Evolutionary conservation across 2,329 filamentous ascomycete genomes (phyloP).

Genomic region (Tolypocladium tundrense): DNA sequence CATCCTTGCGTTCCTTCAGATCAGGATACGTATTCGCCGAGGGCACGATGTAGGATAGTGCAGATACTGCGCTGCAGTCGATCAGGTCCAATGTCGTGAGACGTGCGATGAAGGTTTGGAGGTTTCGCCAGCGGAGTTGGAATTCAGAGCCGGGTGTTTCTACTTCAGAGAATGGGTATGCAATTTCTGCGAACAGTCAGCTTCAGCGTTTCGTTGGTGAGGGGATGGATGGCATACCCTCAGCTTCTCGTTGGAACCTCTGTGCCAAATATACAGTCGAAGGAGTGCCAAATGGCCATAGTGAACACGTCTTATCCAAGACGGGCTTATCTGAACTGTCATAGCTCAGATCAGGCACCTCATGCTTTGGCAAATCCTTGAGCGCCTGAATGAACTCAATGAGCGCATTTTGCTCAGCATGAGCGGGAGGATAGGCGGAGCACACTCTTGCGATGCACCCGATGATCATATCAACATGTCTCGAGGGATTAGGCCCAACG

Average conservation of each 20-base stretch:
- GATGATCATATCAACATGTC: slow-evolving; percentile 4
- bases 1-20: slow-evolving; percentile 1
- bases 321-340: background rate
- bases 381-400: slow-evolving; percentile 2
- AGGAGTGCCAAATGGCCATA: slow-evolving; percentile 4
- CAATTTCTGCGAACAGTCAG: slow-evolving; percentile 2
- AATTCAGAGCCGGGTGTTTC: slow-evolving; percentile 2
- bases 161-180: slow-evolving; percentile 7
- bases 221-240: background rate
- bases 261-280: background rate
- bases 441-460: slow-evolving; percentile 2
- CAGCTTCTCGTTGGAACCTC: slow-evolving; percentile 2
- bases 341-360: slow-evolving; percentile 2
- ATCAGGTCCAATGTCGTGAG: slow-evolving; percentile 3
- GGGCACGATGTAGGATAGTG: slow-evolving; percentile 4
- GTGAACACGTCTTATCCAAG: background rate
- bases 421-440: slow-evolving; percentile 4
- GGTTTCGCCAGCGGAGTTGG: slow-evolving; percentile 6
- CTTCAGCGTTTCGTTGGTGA: background rate
- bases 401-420: slow-evolving; percentile 2
- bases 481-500: slow-evolving; percentile 2
- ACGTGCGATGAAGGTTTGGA: slow-evolving; percentile 6
- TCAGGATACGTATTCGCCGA: slow-evolving; percentile 3
- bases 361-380: background rate
- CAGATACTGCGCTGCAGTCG: slow-evolving; percentile 5